Evolutionary conservation across 352 stramenopile species (phyloP), one percentile per base, ranked within the genome.

Genomic region (Aphanomyces astaci): DNA sequence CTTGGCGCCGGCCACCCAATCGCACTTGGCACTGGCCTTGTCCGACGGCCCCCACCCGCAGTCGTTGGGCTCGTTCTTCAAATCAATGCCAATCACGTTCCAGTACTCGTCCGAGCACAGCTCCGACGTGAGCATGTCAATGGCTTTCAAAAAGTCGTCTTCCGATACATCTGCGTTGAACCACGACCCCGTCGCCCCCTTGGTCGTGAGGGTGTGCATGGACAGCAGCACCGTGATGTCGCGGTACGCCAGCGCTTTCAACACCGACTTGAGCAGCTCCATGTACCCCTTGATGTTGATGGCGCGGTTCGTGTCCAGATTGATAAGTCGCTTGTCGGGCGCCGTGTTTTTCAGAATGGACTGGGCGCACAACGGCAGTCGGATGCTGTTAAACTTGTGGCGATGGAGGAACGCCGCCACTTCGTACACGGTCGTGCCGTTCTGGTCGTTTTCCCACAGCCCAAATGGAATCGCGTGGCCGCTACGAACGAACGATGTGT

Each of bases 351-450:
- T 78, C 15, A 91, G 66, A 48, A 91, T 80, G 71, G 72, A 86
- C 22, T 74, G 49, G 9, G 73, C 77, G 71, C 83, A 87, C n/a
- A 91, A 75, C 5, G 83, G 83, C 25, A 91, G 62, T 1, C 82
- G 81, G 5, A 91, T 78, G 27, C 79, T 76, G 45, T 91, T 91
- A 70, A 87, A 91, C n/a, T 89, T 87, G 78, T 91, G 86, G 48
- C 76, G 57, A 0, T 79, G 54, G 27, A 91, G 64, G 60, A 89
- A 91, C 24, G 75, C 70, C 27, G 81, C 78, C 24, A 91, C 76
- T 71, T 89, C 76, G 69, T 89, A 91, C 73, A 75, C 76, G 0
- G 78, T 88, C 10, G 74, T 88, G 51, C 80, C 82, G 49, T 87
- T 87, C 31, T 78, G 27, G 15, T 72, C 71, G 59, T 86, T 89